Evolutionary conservation across 495 filamentous ascomycete species (phyloP).

Genomic region (Lasiosphaeriaceae sp.): DNA sequence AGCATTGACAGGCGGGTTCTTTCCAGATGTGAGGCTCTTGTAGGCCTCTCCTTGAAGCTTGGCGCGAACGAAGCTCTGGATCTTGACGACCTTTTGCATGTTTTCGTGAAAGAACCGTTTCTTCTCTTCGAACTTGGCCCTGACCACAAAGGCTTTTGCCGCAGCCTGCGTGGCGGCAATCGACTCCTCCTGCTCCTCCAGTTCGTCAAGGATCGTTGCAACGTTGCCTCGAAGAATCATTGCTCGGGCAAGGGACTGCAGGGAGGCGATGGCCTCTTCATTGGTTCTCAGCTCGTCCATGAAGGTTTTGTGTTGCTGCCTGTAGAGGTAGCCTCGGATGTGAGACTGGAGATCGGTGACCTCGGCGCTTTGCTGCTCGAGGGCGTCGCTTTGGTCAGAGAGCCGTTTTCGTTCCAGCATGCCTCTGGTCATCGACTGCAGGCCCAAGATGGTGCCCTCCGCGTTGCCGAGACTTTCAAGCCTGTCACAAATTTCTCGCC

Average conservation of each 20-base stretch:
- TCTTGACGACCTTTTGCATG: conserved; percentile 98
- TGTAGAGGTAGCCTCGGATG: conserved; percentile 58
- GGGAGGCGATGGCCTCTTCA: conserved; percentile 52
- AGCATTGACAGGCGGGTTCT: conserved; percentile 93
- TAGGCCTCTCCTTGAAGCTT: conserved; percentile 96
- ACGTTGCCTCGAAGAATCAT: conserved; percentile 72
- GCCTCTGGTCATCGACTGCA: conserved; percentile 48
- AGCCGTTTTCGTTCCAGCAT: conserved; percentile 49
- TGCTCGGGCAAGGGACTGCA: conserved; percentile 74
- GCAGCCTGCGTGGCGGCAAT: conserved; percentile 72
- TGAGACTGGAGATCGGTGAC: conserved; percentile 69
- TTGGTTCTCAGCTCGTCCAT: conserved; percentile 56
- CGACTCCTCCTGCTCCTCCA: conserved; percentile 76
- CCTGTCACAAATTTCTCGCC: conserved; percentile 41
- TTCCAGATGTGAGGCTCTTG: conserved; percentile 91
- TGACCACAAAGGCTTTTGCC: conserved; percentile 68
- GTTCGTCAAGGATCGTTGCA: conserved; percentile 62
- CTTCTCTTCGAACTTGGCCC: conserved; percentile 75
- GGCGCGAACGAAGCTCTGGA: conserved; percentile 91
- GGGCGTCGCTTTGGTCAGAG: conserved; percentile 48
- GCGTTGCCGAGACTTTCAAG: conserved; percentile 38
- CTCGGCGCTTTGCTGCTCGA: conserved; percentile 53
- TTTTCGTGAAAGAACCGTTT: conserved; percentile 86
- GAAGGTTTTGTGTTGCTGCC: conserved; percentile 48
- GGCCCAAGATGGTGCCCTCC: conserved; percentile 38